phyloP scores from a whole-genome alignment of 2,329 filamentous ascomycete species.

The Trichoderma citrinoviride region DNA sequence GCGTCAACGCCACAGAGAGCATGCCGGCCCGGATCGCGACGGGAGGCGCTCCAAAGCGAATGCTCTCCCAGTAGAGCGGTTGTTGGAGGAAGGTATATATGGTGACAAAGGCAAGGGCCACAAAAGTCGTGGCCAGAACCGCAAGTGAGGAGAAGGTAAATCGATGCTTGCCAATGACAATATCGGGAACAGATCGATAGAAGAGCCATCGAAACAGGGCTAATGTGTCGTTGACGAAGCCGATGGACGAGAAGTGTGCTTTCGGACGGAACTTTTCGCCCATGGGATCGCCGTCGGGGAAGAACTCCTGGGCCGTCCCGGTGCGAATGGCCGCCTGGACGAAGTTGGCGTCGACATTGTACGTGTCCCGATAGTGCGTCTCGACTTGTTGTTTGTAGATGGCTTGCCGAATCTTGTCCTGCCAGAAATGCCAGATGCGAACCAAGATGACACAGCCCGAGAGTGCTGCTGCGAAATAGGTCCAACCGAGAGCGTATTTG shows the following conservation, averaged over 20 bases:
- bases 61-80: conserved; percentile 85
- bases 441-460: conserved; percentile 65
- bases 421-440: conserved; percentile 84
- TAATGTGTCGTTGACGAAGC: conserved; percentile 71
- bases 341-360: conserved; percentile 51
- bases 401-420: conserved; percentile 87
- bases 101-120: conserved; percentile 68
- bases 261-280: conserved; percentile 61
- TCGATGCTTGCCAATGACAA: conserved; percentile 64
- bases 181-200: conserved; percentile 77
- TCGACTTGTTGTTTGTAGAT: conserved; percentile 81
- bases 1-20: conserved; percentile 86
- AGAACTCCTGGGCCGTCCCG: conserved; percentile 64
- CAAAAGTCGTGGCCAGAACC: conserved; percentile 64
- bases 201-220: conserved; percentile 87
- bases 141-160: conserved; percentile 80
- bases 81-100: conserved; percentile 85
- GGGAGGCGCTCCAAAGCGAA: conserved; percentile 82
- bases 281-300: conserved; percentile 61
- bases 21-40: conserved; percentile 85
- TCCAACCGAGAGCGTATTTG: conserved; percentile 85
- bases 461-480: conserved; percentile 78
- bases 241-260: conserved; percentile 72
- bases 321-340: conserved; percentile 47
- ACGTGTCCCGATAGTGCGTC: conserved; percentile 57